phyloP scores from a whole-genome alignment of 495 filamentous ascomycete species.

The Amniculicola lignicola region DNA sequence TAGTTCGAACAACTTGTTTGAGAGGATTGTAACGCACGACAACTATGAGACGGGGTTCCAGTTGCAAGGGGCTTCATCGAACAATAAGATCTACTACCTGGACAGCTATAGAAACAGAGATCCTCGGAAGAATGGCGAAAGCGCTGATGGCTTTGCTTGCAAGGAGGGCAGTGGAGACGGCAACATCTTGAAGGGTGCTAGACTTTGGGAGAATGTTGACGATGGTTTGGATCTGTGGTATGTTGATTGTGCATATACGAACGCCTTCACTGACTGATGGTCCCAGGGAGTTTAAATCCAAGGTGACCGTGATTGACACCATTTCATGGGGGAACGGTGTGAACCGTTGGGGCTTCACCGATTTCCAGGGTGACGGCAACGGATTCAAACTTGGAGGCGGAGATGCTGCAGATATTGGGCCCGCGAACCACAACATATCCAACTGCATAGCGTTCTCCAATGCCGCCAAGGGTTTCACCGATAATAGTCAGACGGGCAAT shows the following conservation, averaged over 20 bases:
- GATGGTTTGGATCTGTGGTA: constrained; percentile 38
- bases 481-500: constrained; percentile 34
- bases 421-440: constrained; percentile 36
- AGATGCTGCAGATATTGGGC: constrained; percentile 22
- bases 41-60: constrained; percentile 41
- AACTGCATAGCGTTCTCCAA: constrained; percentile 38
- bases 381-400: constrained; percentile 40
- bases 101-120: constrained; percentile 38
- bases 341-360: constrained; percentile 38
- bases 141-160: constrained; percentile 37
- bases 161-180: constrained; percentile 36
- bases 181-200: constrained; percentile 32
- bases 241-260: background rate
- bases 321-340: constrained; percentile 40
- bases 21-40: constrained; percentile 35
- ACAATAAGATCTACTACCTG: constrained; percentile 36
- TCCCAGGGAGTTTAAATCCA: constrained; percentile 34
- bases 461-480: constrained; percentile 35
- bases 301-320: constrained; percentile 37
- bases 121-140: constrained; percentile 39
- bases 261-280: background rate
- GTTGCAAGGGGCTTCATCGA: constrained; percentile 32
- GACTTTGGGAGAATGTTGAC: constrained; percentile 39
- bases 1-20: constrained; percentile 33
- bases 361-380: constrained; percentile 38